Evolutionary conservation across 2,329 filamentous ascomycete genomes (phyloP).

Genomic region (Clonostachys chloroleuca): DNA sequence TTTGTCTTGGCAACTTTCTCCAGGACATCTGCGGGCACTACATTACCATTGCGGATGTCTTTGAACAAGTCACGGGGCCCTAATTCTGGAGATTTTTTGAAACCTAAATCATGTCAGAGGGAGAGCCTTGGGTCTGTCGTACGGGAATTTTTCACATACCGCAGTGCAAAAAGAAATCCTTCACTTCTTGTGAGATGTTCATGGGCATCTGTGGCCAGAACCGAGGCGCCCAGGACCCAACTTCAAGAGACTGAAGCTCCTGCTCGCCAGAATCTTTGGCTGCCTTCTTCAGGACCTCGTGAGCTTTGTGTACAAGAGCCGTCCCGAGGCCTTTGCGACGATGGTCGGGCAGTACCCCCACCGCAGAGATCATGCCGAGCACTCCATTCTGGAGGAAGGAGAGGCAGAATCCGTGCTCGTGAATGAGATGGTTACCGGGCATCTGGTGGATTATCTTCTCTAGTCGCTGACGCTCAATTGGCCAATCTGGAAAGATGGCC

Average conservation of each 20-base stretch:
- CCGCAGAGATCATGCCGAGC: conserved; percentile 7
- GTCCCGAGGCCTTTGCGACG: conserved; percentile 9
- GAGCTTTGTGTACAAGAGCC: conserved; percentile 7
- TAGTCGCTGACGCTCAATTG: conserved; percentile 5
- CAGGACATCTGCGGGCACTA: conserved; percentile 8
- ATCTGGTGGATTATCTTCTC: conserved; percentile 3
- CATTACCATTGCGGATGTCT: conserved; percentile 2
- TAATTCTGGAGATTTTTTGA: neutral
- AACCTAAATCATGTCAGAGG: conserved; percentile 3
- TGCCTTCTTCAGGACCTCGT: neutral
- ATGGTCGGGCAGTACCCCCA: conserved; percentile 11
- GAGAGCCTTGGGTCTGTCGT: neutral
- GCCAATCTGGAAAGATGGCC: conserved; percentile 11
- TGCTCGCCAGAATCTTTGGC: neutral
- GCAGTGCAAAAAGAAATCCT: conserved; percentile 9
- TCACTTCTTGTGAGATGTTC: conserved; percentile 1
- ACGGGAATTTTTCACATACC: conserved; percentile 3
- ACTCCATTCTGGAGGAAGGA: conserved; percentile 2
- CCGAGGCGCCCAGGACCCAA: conserved; percentile 10
- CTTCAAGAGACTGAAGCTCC: conserved; percentile 6
- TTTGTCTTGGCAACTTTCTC: conserved; percentile 10
- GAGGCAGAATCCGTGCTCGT: conserved; percentile 9
- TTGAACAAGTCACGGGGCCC: conserved; percentile 9
- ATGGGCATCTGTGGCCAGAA: conserved; percentile 13
- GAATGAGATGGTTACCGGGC: neutral